A percentile compares a stretch with the other conserved stretches of the same genome.
These are phyloP conservation scores for Raphanus hybrid DNA, from an alignment of 441 rosid genomes.

Conservation along the genomic window DNA sequence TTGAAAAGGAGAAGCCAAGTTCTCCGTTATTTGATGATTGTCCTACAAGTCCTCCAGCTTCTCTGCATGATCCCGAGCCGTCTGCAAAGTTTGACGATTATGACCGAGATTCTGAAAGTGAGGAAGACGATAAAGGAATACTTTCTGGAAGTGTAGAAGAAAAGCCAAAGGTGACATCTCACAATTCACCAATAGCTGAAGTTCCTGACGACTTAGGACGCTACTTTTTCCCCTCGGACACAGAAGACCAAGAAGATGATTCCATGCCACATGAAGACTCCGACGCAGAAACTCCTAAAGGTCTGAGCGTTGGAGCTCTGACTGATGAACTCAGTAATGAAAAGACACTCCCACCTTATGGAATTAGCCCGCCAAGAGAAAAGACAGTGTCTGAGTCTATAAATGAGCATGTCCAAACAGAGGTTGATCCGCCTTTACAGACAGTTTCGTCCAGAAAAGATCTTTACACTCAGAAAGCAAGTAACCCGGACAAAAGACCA, in stretches of 20 bases:
- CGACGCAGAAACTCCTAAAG: constrained; percentile 27
- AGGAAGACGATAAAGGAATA: constrained; percentile 44
- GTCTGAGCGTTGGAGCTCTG: constrained; percentile 48
- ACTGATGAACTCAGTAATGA: constrained; percentile 58
- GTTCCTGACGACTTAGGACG: constrained; percentile 41
- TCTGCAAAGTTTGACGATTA: constrained; percentile 59
- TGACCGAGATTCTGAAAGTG: constrained; percentile 55
- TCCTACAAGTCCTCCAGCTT: constrained; percentile 37
- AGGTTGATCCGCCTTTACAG: constrained; percentile 35
- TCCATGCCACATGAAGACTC: constrained; percentile 28
- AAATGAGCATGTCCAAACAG: constrained; percentile 31
- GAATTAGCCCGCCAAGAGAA: constrained; percentile 34
- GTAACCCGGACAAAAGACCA: constrained; percentile 36
- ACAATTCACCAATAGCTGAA: constrained; percentile 27
- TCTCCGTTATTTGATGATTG: constrained; percentile 45
- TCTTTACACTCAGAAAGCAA: constrained; percentile 29
- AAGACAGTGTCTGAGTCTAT: constrained; percentile 40
- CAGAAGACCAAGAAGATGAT: constrained; percentile 42
- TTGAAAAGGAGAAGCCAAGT: constrained; percentile 38
- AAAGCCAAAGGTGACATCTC: constrained; percentile 25
- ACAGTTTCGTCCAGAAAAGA: constrained; percentile 31
- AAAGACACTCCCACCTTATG: constrained; percentile 52
- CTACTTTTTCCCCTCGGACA: constrained; percentile 31
- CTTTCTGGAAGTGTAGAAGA: constrained; percentile 24
- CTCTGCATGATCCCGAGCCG: constrained; percentile 46